These are phyloP conservation scores for Cymodocea nodosa DNA, from an alignment of 116 monocot species.

Conservation along the genomic window DNA sequence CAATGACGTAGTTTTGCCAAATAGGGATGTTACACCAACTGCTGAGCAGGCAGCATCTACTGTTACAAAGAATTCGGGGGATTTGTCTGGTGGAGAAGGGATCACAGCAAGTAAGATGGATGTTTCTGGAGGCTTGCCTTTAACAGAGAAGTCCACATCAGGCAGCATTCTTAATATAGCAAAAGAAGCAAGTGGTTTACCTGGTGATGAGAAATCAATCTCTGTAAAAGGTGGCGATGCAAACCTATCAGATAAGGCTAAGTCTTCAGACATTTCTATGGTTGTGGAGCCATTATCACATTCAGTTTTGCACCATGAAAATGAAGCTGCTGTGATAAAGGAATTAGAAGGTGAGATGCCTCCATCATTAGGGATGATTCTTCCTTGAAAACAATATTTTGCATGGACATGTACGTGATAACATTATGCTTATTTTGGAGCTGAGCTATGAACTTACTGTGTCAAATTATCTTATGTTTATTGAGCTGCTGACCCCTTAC, in stretches of 20 bases:
- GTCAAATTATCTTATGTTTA: too few relatives aligned
- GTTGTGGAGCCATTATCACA: background rate
- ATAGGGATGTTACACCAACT: conserved; percentile 8
- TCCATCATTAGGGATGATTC: background rate
- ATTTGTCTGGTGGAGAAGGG: background rate
- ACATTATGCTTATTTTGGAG: too few relatives aligned
- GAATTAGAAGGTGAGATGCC: conserved; percentile 12
- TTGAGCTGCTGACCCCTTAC: too few relatives aligned
- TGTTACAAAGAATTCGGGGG: conserved; percentile 1
- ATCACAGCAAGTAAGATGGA: background rate
- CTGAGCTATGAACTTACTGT: too few relatives aligned
- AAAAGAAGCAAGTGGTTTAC: conserved; percentile 2
- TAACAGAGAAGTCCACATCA: background rate
- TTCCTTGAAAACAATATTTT: background rate
- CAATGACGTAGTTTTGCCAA: conserved; percentile 1
- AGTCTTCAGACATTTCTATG: conserved; percentile 14
- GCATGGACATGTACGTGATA: too few relatives aligned
- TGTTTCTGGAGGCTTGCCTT: background rate
- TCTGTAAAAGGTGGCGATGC: conserved; percentile 12
- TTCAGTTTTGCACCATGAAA: conserved; percentile 7
- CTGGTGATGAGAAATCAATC: conserved; percentile 16
- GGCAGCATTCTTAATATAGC: background rate
- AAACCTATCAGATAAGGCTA: conserved; percentile 6
- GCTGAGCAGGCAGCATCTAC: conserved; percentile 1
- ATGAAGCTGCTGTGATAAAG: conserved; percentile 4